These are phyloP conservation scores for Pseudonitzschia pungens DNA, from an alignment of 108 stramenopile genomes.

Conservation along the genomic window DNA sequence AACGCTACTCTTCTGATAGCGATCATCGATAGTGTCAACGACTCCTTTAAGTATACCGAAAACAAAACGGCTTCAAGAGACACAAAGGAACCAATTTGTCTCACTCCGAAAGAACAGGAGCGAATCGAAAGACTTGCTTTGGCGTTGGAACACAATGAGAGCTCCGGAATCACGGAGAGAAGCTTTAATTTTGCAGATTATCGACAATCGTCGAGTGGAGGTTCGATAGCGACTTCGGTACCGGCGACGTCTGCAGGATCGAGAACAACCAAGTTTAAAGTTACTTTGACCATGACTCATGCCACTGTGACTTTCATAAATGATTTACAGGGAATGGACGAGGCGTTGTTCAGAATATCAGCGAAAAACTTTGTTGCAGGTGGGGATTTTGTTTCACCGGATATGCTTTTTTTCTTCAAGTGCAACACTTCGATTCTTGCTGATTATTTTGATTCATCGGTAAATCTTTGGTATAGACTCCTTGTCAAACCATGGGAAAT, in stretches of 20 bases:
- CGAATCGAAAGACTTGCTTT: conserved; percentile 59
- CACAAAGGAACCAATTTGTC: conserved; percentile 22
- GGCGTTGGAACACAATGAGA: conserved; percentile 40
- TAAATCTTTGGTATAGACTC: conserved; percentile 62
- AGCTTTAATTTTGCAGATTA: conserved; percentile 13
- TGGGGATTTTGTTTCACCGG: conserved; percentile 19
- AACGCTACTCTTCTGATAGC: conserved; percentile 76
- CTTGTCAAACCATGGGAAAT: conserved; percentile 75
- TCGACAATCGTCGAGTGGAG: background rate
- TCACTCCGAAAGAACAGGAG: conserved; percentile 49
- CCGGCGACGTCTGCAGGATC: background rate
- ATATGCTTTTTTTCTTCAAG: conserved; percentile 41
- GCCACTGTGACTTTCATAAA: conserved; percentile 68
- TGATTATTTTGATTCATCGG: conserved; percentile 78
- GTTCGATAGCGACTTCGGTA: background rate
- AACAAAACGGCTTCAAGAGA: conserved; percentile 8
- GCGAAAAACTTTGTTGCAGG: conserved; percentile 58
- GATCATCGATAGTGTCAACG: conserved; percentile 56
- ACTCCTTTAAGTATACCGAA: conserved; percentile 34
- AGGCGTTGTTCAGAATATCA: conserved; percentile 71
- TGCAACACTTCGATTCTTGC: conserved; percentile 54
- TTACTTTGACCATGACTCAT: conserved; percentile 69
- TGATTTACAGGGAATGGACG: conserved; percentile 85
- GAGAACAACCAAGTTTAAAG: conserved; percentile 25
- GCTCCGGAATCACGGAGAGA: conserved; percentile 9